Evolutionary conservation across 169 alveolate genomes (phyloP), one percentile per base, ranked within the genome.

Genomic region (Plasmodium fragile): DNA sequence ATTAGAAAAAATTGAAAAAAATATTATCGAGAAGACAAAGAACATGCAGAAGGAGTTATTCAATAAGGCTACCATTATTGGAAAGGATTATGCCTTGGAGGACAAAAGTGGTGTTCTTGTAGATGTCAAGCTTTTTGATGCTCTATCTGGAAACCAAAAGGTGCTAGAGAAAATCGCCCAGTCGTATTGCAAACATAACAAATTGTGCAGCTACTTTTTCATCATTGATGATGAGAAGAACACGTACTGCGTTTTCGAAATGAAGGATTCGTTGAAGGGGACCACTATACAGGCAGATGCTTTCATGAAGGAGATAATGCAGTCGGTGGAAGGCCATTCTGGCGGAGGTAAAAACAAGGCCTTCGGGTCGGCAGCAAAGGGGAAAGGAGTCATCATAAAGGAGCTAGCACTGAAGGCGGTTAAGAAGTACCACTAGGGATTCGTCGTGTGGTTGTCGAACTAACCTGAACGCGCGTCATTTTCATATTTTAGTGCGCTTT

Each of bases 321-420:
- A 80, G 72, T 70, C 92, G 2, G 91, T 91, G 4, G 92, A 30
- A 3, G 94, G 94, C 1, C 92, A 91, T 80, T 91, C 94, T 11
- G 94, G 94, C 16, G 94, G 94, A 18, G 71, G 92, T 13, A 91
- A 91, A 70, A 91, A 70, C 45, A 91, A 91, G 73, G 91, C 94
- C 8, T 91, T 91, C 53, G 94, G 94, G 6, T 91, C 94, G 53
- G 55, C 84, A 4, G 53, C n/a, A 52, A 81, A 79, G 32, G 92
- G 75, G 52, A 91, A 75, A 75, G 89, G 91, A 4, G 30, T 28
- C 16, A 41, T 7, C 16, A 10, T 91, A 18, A 91, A 91, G 78
- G 41, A 91, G 16, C 11, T 22, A 22, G 94, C 43, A 52, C 81
- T 80, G 28, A 41, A 79, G 25, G 81, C 34, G 18, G 13, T 91